phyloP scores from a whole-genome alignment of 495 filamentous ascomycete species.

The Penicillium maclennaniae region DNA sequence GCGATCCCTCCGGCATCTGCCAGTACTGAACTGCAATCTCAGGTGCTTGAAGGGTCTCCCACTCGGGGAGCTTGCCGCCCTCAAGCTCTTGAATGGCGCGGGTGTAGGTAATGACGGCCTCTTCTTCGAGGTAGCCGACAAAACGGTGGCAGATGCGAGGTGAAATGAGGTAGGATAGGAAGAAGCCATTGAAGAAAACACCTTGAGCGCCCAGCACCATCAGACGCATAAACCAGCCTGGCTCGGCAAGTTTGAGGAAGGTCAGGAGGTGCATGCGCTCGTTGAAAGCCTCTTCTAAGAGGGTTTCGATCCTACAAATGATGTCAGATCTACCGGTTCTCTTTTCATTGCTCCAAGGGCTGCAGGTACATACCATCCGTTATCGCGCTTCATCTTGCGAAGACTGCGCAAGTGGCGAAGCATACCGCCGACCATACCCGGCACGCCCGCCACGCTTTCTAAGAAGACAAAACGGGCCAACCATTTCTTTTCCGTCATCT shows the following conservation, averaged over 20 bases:
- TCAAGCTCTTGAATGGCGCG: conserved; percentile 84
- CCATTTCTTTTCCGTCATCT: conserved; percentile 75
- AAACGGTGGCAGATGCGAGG: conserved; percentile 92
- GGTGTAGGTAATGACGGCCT: conserved; percentile 93
- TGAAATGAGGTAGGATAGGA: conserved; percentile 83
- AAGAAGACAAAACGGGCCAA: conserved; percentile 85
- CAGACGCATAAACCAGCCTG: conserved; percentile 81
- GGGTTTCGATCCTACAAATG: conserved; percentile 71
- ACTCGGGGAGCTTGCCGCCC: conserved; percentile 73
- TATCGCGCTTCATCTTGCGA: conserved; percentile 81
- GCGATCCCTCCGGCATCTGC: conserved; percentile 81
- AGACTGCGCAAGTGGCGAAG: conserved; percentile 81
- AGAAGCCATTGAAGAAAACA: conserved; percentile 94
- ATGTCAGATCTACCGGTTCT: neutral
- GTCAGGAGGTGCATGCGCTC: conserved; percentile 95
- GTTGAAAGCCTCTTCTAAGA: conserved; percentile 92
- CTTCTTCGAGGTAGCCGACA: conserved; percentile 95
- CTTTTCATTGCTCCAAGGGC: neutral
- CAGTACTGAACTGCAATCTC: conserved; percentile 89
- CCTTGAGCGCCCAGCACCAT: conserved; percentile 80
- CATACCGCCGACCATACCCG: conserved; percentile 96
- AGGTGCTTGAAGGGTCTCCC: conserved; percentile 74
- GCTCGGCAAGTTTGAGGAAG: conserved; percentile 89
- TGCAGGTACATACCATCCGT: conserved; percentile 65
- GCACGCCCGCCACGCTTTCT: conserved; percentile 90